Evolutionary conservation across 805 yeast genomes (phyloP), one percentile per base, ranked within the genome.

Genomic region (Sugiyamaella americana): DNA sequence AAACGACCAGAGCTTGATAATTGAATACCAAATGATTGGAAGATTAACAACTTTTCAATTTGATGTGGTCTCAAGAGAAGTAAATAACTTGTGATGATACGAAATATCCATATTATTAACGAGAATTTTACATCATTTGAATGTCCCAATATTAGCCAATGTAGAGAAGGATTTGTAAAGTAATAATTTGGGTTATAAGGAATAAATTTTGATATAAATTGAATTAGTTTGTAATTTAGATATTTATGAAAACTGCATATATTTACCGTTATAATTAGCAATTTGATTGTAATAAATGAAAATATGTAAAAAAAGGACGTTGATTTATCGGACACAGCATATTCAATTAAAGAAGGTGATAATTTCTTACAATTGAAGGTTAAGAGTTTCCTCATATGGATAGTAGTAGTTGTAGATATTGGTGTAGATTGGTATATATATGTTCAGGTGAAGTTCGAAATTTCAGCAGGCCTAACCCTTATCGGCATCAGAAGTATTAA

Each of bases 1-100:
- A 56, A 55, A 54, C 68, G 57, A 6, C 65, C 59, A 13, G 60
- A 52, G 18, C 70, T 59, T 16, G 63, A 57, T 8, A 74, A 52
- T 49, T 78, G 80, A 2, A 78, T 53, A 0, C 82, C 82, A 38
- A 75, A 59, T 21, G 67, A 68, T 49, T 67, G 65, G 53, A 75
- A 67, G 1, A 72, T 69, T 32, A 67, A 60, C 42, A 75, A 58
- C 3, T 64, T 60, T 43, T 74, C 77, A 37, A 65, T 63, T 29
- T 19, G 23, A 36, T 41, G 41, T 2, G 37, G 44, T 18, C 51
- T 17, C 34, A 19, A 3, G 5, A 47, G 38, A 8, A 50, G n/a
- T 3, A 48, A 13, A 11, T 35, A 24, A 8, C 32, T 8, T 8
- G 11, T 26, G 32, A 26, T 26, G 13, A 13, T 8, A 8, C 32